phyloP scores from a whole-genome alignment of 495 filamentous ascomycete species.

The Neurospora sublineolata region DNA sequence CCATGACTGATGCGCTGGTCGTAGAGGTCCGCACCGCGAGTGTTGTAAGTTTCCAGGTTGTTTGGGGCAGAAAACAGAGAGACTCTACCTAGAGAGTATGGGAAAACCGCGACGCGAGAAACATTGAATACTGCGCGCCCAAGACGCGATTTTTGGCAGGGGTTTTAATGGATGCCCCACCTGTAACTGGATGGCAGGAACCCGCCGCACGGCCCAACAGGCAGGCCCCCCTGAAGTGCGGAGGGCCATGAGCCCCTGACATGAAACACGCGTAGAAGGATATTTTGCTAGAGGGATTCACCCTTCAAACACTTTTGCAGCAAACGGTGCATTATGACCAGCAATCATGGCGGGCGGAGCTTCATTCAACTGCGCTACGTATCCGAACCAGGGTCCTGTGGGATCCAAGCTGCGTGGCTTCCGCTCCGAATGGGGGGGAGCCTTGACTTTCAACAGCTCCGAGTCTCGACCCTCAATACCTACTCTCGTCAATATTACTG shows the following conservation, averaged over 20 bases:
- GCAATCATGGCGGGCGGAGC: background rate
- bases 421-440: background rate
- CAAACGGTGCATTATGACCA: background rate
- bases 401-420: background rate
- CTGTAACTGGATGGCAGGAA: background rate
- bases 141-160: conserved; percentile 15
- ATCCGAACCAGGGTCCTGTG: background rate
- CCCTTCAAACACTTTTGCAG: background rate
- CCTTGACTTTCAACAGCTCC: background rate
- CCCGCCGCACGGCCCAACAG: background rate
- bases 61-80: background rate
- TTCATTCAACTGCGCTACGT: background rate
- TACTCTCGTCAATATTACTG: background rate
- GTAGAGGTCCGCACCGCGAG: background rate
- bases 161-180: conserved; percentile 17
- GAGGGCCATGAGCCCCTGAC: background rate
- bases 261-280: background rate
- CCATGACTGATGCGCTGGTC: conserved; percentile 42
- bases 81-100: too few species aligned
- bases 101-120: conserved; percentile 8
- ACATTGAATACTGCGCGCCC: background rate
- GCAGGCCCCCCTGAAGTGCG: background rate
- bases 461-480: background rate
- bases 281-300: background rate
- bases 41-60: too few species aligned